A percentile compares a stretch with the other conserved stretches of the same genome.
Conservation (phyloP, 768 basidiomycete genomes). For the Suillus clintonianus region DNA sequence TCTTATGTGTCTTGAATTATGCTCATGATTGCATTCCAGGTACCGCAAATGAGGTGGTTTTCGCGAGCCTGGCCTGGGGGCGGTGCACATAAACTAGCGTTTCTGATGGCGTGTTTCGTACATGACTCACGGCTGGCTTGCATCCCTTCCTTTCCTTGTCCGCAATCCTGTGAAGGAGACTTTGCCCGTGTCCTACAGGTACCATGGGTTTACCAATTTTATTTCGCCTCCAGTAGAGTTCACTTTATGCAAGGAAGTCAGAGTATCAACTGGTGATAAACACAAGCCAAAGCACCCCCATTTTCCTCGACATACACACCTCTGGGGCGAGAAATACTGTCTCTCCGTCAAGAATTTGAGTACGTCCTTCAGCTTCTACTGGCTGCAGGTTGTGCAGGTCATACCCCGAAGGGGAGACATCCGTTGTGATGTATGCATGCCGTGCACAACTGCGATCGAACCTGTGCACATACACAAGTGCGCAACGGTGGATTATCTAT, state of each 20-base stretch:
- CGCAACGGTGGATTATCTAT: not conserved
- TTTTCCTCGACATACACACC: not conserved
- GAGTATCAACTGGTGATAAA: not conserved
- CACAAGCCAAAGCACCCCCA: not conserved
- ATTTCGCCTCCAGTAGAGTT: not conserved
- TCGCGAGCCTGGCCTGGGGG: constrained; percentile 14
- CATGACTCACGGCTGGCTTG: not conserved
- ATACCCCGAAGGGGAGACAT: not conserved
- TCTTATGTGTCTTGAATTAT: not conserved
- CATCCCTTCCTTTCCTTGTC: not conserved
- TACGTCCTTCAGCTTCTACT: not conserved
- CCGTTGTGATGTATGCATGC: not conserved
- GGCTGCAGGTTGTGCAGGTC: not conserved
- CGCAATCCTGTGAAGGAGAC: not conserved
- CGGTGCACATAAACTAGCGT: constrained; percentile 25
- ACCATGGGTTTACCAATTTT: too few species aligned
- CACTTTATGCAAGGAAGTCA: not conserved
- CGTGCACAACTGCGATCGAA: not conserved
- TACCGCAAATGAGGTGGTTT: constrained; percentile 52
- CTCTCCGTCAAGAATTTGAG: not conserved
- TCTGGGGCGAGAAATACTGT: not conserved
- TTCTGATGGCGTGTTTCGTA: not conserved
- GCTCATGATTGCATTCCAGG: constrained; percentile 30
- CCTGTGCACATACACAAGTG: not conserved
- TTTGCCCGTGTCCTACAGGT: not conserved